Evolutionary conservation across 768 basidiomycete genomes (phyloP).

Genomic region (Pisolithus marmoratus): DNA sequence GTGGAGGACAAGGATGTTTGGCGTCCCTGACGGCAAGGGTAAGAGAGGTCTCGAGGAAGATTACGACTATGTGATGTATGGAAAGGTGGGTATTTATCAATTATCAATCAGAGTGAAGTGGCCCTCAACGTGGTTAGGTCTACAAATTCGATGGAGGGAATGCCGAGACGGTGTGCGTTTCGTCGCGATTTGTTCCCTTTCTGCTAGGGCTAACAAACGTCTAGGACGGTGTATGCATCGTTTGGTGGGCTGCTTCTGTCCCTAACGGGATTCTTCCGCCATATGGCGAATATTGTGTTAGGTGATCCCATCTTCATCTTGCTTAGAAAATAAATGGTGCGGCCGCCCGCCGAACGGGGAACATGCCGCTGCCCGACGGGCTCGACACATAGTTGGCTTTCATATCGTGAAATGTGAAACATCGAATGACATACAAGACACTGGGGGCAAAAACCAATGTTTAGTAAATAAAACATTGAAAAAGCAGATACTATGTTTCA

Average conservation of each 20-base stretch:
- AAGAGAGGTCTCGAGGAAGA: constrained; percentile 84
- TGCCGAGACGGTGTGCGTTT: constrained; percentile 78
- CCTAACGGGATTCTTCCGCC: constrained; percentile 85
- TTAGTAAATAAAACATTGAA: no score
- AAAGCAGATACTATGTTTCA: no score
- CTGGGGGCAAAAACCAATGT: no score
- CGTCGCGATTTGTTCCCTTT: not conserved
- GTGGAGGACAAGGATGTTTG: constrained; percentile 73
- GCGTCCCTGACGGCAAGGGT: constrained; percentile 81
- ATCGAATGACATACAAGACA: not conserved
- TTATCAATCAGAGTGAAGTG: not conserved
- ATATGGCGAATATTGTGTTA: constrained; percentile 86
- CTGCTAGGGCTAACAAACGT: not conserved
- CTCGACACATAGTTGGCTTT: no score
- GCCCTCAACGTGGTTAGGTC: constrained; percentile 46
- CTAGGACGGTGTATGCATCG: constrained; percentile 90
- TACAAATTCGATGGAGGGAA: constrained; percentile 93
- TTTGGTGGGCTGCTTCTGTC: constrained; percentile 96
- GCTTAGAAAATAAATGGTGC: constrained; percentile 57
- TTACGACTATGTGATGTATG: constrained; percentile 99
- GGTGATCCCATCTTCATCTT: constrained; percentile 91
- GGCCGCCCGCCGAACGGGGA: no score
- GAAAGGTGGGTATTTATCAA: constrained; percentile 57
- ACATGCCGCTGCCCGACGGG: no score
- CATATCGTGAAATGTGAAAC: no score